Base-by-base conservation (phyloP, 257 asterid species). In the Ajuga chamaepitys region DNA sequence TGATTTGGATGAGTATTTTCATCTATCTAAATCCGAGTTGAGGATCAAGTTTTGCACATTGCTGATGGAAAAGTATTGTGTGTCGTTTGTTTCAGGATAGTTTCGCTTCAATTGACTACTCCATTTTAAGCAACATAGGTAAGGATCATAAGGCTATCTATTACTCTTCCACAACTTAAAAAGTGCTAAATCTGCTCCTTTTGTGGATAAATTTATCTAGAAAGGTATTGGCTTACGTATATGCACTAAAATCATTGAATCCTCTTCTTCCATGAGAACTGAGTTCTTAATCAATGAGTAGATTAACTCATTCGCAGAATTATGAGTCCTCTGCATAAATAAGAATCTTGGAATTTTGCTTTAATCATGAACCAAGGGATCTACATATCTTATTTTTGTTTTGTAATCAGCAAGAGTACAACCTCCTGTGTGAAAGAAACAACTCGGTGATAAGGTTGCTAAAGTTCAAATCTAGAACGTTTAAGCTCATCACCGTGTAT, bases 401-500 rank as follows among this genome's bases (percentile, higher is more conserved):
- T 14, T 18, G n/a, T n/a, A 72, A 74, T 35, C 71, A 86, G 75
- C 96, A 91, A 78, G 98, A 88, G 59, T 91, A 76, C 70, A 86
- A 63, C 77, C 95, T 88, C 62, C 81, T 91, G 4, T 91, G 98
- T 67, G 98, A 91, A 91, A 91, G 18, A 96, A 91, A 46, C 98
- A 91, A 66, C 87, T 91, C 13, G 98, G 98, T 4, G 99, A 94
- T 35, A 82, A 85, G 82, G 99, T 94, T 56, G 99, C 99, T 38
- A 94, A 94, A 81, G 99, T 94, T 72, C 95, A 91, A 72, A 73
- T 94, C 55, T 94, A 98, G 0, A 91, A 55, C 94, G 99, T 22
- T 70, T 94, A 62, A 86, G 96, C 81, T 83, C 98, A n/a, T 94
- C 99, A 4, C 99, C 99, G 0, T 91, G 99, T 66, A 98, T 94